Percentiles rank a stretch among this genome's conserved stretches.
phyloP scores from a whole-genome alignment of 805 yeast species.

The Alloascoidea hylecoeti region DNA sequence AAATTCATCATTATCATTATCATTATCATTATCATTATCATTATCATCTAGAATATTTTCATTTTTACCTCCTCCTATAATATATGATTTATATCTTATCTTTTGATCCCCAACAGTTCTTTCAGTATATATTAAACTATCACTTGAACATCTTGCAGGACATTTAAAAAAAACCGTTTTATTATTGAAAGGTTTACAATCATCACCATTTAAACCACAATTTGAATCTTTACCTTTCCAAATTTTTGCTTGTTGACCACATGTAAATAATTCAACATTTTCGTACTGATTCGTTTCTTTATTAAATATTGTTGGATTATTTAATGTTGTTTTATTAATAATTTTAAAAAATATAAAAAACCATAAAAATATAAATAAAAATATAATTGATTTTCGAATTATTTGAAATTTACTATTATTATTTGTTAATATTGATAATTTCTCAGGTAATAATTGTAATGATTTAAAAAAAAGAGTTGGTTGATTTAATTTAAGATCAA shows the following conservation, averaged over 20 bases:
- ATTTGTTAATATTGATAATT: too few species aligned
- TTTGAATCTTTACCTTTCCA: constrained; percentile 68
- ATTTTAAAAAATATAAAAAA: too few species aligned
- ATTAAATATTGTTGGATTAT: too few species aligned
- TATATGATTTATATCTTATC: constrained; percentile 56
- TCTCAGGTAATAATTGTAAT: neutral
- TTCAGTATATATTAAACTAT: constrained; percentile 61
- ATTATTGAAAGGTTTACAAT: constrained; percentile 34
- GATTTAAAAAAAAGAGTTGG: neutral
- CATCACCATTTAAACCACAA: constrained; percentile 62
- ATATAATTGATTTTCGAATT: too few species aligned
- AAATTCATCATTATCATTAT: constrained; percentile 33
- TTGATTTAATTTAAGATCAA: neutral
- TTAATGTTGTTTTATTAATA: too few species aligned
- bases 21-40: too few species aligned
- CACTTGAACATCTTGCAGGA: constrained; percentile 78
- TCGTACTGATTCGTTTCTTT: too few species aligned
- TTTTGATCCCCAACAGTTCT: constrained; percentile 58
- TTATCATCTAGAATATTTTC: constrained; percentile 8
- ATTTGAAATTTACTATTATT: too few species aligned
- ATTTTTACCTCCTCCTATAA: constrained; percentile 72
- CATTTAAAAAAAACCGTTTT: constrained; percentile 50
- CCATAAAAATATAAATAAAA: too few species aligned
- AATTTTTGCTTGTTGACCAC: too few species aligned
- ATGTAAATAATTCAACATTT: too few species aligned